phyloP scores from a whole-genome alignment of 148 eudicot species.

The Camellia japonica region DNA sequence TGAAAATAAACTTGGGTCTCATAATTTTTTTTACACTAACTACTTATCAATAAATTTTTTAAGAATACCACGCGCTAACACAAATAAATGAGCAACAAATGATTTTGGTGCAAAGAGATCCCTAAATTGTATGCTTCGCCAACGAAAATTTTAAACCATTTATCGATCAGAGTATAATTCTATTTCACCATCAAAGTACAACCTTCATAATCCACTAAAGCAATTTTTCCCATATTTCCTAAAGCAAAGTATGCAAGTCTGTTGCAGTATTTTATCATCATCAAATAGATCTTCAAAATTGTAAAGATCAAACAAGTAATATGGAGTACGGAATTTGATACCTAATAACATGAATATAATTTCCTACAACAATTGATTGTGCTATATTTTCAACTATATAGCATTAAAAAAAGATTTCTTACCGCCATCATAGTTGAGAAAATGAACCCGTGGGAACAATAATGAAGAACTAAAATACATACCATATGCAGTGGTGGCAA shows the following conservation, averaged over 20 bases:
- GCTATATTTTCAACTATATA: not conserved
- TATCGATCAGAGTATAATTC: not conserved
- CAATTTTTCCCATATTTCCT: not conserved
- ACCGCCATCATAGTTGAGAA: not conserved
- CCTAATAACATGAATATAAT: not conserved
- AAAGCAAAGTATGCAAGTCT: not conserved
- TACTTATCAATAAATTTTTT: too few relatives aligned
- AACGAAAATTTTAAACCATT: not conserved
- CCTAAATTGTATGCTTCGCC: too few relatives aligned
- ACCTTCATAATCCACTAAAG: not conserved
- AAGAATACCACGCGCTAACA: too few relatives aligned
- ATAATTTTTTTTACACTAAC: too few relatives aligned
- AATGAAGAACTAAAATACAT: constrained; percentile 19
- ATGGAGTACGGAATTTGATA: too few relatives aligned
- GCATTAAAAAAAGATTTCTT: not conserved
- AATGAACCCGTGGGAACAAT: not conserved
- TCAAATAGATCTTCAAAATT: not conserved
- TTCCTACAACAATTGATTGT: not conserved
- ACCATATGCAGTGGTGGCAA: constrained; percentile 82
- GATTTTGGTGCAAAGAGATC: too few relatives aligned
- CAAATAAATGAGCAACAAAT: too few relatives aligned
- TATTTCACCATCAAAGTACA: not conserved
- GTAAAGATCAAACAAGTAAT: not conserved
- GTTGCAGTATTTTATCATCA: not conserved
- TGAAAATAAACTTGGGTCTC: too few relatives aligned